Evolutionary conservation across 2,329 filamentous ascomycete species (phyloP).

Genomic region (Fusarium anthophilum): DNA sequence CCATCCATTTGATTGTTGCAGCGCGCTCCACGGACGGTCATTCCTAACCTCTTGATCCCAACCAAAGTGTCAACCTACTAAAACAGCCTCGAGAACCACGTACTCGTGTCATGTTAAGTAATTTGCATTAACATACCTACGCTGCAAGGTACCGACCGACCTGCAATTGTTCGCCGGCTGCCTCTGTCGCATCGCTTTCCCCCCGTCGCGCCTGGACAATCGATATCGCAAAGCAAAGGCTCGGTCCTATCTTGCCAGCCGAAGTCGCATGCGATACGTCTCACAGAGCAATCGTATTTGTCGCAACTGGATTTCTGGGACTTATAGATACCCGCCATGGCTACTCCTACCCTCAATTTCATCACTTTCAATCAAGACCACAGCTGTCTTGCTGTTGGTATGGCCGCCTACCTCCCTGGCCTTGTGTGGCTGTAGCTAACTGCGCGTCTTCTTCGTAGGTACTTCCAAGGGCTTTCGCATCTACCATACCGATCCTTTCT

Average conservation of each 20-base stretch:
- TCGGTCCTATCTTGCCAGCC: not conserved
- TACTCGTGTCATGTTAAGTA: conserved; percentile 17
- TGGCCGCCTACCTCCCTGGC: conserved; percentile 45
- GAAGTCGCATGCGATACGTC: not conserved
- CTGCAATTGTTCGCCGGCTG: not conserved
- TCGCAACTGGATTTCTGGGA: not conserved
- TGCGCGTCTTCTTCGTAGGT: conserved; percentile 58
- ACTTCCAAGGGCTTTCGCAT: conserved; percentile 95
- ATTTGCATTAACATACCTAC: conserved; percentile 11
- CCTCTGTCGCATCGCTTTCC: not conserved
- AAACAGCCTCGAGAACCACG: conserved; percentile 5
- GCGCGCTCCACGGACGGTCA: conserved; percentile 12
- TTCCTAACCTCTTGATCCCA: conserved; percentile 39
- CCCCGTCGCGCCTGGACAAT: not conserved
- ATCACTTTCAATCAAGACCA: conserved; percentile 99
- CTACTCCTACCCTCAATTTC: conserved; percentile 85
- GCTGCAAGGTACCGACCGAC: conserved; percentile 2
- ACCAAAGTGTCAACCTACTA: conserved; percentile 15
- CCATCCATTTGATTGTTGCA: not conserved
- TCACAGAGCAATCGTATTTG: not conserved
- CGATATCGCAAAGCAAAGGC: not conserved
- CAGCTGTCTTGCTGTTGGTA: conserved; percentile 94
- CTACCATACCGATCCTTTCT: conserved; percentile 96
- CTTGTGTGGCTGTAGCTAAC: conserved; percentile 12
- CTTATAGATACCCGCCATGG: conserved; percentile 58